phyloP scores from a whole-genome alignment of 2,329 filamentous ascomycete genomes.

The Fusarium pseudoanthophilum region DNA sequence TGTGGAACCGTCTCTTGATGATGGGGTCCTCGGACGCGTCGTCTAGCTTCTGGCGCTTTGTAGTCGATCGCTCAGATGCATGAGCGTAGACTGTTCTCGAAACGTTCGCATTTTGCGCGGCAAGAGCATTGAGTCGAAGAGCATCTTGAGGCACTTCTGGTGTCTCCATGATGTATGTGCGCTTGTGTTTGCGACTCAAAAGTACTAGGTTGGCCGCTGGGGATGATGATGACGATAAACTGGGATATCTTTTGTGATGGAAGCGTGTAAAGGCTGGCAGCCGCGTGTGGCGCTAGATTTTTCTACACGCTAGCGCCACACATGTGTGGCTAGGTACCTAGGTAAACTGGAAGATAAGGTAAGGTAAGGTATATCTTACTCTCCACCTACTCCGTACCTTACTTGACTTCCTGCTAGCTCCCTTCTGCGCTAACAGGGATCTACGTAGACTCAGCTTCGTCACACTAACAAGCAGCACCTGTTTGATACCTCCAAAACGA shows the following conservation, averaged over 20 bases:
- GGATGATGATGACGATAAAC: conserved; percentile 25
- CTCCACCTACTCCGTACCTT: neutral
- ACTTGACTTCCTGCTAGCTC: neutral
- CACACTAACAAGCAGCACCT: neutral
- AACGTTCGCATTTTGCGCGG: conserved; percentile 49
- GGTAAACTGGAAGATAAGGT: too few relatives aligned
- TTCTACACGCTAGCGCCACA: conserved; percentile 32
- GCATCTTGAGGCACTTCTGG: conserved; percentile 47
- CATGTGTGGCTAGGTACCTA: neutral
- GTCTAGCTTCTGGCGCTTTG: conserved; percentile 55
- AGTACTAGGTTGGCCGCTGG: conserved; percentile 11
- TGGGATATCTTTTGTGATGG: conserved; percentile 32
- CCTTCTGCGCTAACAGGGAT: neutral
- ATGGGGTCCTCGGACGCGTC: conserved; percentile 49
- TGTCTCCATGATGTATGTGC: conserved; percentile 48
- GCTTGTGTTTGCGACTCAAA: conserved; percentile 10
- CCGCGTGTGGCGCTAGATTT: conserved; percentile 46
- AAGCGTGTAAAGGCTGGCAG: conserved; percentile 41
- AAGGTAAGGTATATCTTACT: neutral
- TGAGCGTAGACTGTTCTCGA: conserved; percentile 49
- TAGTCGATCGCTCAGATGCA: conserved; percentile 37
- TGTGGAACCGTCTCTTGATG: conserved; percentile 64
- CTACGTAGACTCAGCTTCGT: conserved; percentile 18
- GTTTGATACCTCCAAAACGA: neutral
- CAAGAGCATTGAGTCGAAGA: conserved; percentile 50